Evolutionary conservation across 1,284 basidiomycete species (phyloP).

Genomic region (Coniferiporia weirii): DNA sequence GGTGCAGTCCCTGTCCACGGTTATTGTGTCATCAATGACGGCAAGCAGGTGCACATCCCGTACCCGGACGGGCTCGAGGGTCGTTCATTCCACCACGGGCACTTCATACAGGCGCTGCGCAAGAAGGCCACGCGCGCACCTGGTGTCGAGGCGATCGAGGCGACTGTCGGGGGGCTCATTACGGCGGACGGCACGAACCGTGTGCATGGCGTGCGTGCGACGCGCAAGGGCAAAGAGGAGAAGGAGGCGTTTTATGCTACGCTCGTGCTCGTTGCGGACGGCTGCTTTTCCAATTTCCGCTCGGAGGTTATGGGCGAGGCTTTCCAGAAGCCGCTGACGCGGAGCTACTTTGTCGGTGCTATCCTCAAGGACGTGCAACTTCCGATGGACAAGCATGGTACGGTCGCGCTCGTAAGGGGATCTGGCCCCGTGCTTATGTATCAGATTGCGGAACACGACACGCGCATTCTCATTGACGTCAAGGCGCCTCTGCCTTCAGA

Average conservation of each 20-base stretch:
- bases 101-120: slow-evolving; percentile 80
- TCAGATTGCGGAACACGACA: slow-evolving; percentile 76
- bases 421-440: slow-evolving; percentile 86
- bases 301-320: slow-evolving; percentile 46
- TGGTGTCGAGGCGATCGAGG: slow-evolving; percentile 76
- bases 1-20: slow-evolving; percentile 84
- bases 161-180: slow-evolving; percentile 73
- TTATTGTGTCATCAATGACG: slow-evolving; percentile 78
- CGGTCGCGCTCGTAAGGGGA: slow-evolving; percentile 71
- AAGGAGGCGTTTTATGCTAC: slow-evolving; percentile 63
- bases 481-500: slow-evolving; percentile 82
- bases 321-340: slow-evolving; percentile 47
- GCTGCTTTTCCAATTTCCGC: slow-evolving; percentile 89
- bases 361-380: slow-evolving; percentile 72
- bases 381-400: slow-evolving; percentile 83
- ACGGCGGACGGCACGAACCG: slow-evolving; percentile 51
- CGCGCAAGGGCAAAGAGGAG: slow-evolving; percentile 32
- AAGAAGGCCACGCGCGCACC: slow-evolving; percentile 54
- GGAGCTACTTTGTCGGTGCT: slow-evolving; percentile 80
- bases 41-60: slow-evolving; percentile 75
- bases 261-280: slow-evolving; percentile 88
- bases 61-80: slow-evolving; percentile 76
- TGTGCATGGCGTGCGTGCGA: slow-evolving; percentile 61
- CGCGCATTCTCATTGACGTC: slow-evolving; percentile 91
- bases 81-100: slow-evolving; percentile 92